Evolutionary conservation across 768 basidiomycete genomes (phyloP), one percentile per base, ranked within the genome.

Genomic region (Xerocomus brunneocitrinus): DNA sequence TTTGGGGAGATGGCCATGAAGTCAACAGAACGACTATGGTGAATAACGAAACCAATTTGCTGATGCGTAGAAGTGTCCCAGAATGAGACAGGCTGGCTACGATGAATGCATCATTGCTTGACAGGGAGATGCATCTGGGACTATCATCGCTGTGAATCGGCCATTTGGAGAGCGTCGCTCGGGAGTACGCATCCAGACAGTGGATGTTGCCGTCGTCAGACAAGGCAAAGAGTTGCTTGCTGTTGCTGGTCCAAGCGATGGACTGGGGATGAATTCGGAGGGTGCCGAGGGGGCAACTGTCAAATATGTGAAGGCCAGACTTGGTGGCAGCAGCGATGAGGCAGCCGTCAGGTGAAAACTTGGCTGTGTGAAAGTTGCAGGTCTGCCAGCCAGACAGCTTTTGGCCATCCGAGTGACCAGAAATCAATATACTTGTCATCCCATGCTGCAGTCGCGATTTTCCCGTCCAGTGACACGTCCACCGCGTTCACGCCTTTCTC

Each of bases 61-160:
- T 45, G 22, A 30, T 19, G 38, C 2, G 57, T 56, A 1, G 14
- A 22, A 4, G 27, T 40, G 24, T 57, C 47, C 55, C 55, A 57
- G 28, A 58, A 57, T 0, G 55, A 49, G 34, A 58, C 42, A 1
- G 55, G 12, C 31, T 8, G 27, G 30, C 46, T 7, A 12, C 24
- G 22, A 47, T 39, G 41, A 30, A 48, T 47, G 12, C 7, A 14
- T 46, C 46, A 5, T 47, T 25, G 9, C 38, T 39, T 8, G n/a
- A 39, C 19, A 39, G 16, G 4, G 19, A n/a, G n/a, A 39, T 19
- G n/a, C n/a, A 22, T 8, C 4, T 19, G 8, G 38, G 38, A 19
- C 8, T 9, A 8, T 19, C 8, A 5, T 19, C 4, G 6, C 19
- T 39, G 38, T 22, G 38, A 22, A 39, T 39, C 8, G n/a, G 19